Percentiles rank a stretch among this genome's conserved stretches.
Evolutionary conservation across 805 yeast genomes (phyloP).

Genomic region (Saccharomyces eubayanus): DNA sequence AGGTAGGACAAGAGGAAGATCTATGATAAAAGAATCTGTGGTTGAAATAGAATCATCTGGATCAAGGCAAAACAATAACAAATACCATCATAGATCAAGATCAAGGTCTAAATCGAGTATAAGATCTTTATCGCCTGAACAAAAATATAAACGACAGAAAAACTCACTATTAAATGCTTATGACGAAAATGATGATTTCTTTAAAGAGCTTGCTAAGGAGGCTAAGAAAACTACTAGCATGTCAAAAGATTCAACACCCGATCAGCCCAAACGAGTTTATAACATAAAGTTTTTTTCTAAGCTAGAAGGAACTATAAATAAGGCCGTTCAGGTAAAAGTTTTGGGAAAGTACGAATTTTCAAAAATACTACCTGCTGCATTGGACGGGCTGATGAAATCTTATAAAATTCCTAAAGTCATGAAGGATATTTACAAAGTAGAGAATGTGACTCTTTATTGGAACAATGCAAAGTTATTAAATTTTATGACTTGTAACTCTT

Average conservation of each 20-base stretch:
- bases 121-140: not conserved
- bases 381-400: constrained; percentile 17
- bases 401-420: constrained; percentile 13
- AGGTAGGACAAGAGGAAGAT: not conserved
- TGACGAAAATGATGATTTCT: constrained; percentile 23
- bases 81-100: not conserved
- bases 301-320: constrained; percentile 22
- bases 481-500: constrained; percentile 29
- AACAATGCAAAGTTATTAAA: constrained; percentile 22
- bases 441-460: constrained; percentile 23
- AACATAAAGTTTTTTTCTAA: constrained; percentile 22
- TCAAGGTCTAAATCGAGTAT: not conserved
- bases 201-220: constrained; percentile 15
- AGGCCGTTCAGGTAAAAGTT: constrained; percentile 24
- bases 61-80: not conserved
- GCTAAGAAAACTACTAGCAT: constrained; percentile 6
- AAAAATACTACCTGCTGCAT: constrained; percentile 22
- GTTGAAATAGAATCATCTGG: not conserved
- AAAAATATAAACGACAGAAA: not conserved
- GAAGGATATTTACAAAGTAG: constrained; percentile 13
- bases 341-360: constrained; percentile 22
- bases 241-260: constrained; percentile 5
- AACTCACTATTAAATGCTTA: not conserved
- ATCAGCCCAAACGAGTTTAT: constrained; percentile 17
- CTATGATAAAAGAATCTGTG: not conserved